Percentiles rank a stretch among this genome's conserved stretches.
Conservation (phyloP, 805 yeast genomes). For the Yamadazyma endophytica region DNA sequence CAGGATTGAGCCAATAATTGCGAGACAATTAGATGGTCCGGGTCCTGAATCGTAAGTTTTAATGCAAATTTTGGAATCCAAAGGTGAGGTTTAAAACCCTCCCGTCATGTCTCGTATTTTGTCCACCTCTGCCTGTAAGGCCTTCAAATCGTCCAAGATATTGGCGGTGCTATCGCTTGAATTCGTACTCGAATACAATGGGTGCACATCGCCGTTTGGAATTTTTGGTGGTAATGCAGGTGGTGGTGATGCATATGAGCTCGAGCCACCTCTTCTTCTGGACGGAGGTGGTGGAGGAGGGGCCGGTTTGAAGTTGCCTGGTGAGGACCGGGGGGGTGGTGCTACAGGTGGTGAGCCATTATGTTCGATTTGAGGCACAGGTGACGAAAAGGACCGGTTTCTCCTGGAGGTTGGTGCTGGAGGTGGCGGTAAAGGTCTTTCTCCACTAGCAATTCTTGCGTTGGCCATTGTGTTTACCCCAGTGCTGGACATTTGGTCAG, state of each 20-base stretch:
- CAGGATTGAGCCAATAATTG: no score
- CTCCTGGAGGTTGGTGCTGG: slow-evolving; percentile 37
- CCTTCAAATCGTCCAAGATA: slow-evolving; percentile 60
- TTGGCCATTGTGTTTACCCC: slow-evolving; percentile 32
- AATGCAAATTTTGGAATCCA: no score
- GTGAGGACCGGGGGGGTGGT: slow-evolving; percentile 23
- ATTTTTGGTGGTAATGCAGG: slow-evolving; percentile 8
- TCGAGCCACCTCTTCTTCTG: slow-evolving; percentile 23
- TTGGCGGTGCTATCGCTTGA: slow-evolving; percentile 39
- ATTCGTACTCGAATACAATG: background rate
- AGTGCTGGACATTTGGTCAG: slow-evolving; percentile 39
- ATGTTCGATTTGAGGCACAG: slow-evolving; percentile 15
- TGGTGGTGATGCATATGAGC: slow-evolving; percentile 7
- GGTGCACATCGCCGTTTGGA: slow-evolving; percentile 4
- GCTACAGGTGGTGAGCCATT: slow-evolving; percentile 12
- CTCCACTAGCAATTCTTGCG: slow-evolving; percentile 15
- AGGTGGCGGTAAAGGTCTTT: slow-evolving; percentile 13
- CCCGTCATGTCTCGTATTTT: slow-evolving; percentile 45
- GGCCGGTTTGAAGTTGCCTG: slow-evolving; percentile 23
- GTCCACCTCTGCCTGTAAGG: slow-evolving; percentile 69
- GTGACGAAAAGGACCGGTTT: slow-evolving; percentile 29
- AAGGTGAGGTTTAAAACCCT: slow-evolving; percentile 24
- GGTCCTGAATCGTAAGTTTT: no score
- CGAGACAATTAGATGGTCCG: no score
- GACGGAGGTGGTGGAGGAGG: slow-evolving; percentile 44